phyloP scores from a whole-genome alignment of 768 basidiomycete genomes.

The Lentinus tigrinus region DNA sequence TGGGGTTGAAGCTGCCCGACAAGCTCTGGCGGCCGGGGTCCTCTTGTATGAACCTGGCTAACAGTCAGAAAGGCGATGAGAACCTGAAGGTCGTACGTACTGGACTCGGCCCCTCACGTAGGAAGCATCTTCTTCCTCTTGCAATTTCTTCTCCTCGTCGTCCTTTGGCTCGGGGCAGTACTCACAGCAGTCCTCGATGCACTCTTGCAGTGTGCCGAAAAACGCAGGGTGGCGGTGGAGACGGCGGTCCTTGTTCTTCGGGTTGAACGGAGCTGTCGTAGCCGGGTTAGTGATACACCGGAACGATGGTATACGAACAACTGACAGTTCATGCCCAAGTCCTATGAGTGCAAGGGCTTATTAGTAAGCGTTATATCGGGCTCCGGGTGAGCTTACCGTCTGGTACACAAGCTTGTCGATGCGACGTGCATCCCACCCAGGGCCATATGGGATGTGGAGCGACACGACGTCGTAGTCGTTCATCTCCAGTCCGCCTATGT shows the following conservation, averaged over 20 bases:
- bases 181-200: constrained; percentile 64
- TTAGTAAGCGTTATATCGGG: constrained; percentile 11
- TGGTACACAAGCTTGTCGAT: constrained; percentile 59
- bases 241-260: constrained; percentile 57
- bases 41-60: constrained; percentile 52
- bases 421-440: constrained; percentile 54
- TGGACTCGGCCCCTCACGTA: constrained; percentile 54
- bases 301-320: not conserved
- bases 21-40: constrained; percentile 62
- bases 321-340: constrained; percentile 59
- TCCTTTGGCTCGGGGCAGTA: constrained; percentile 54
- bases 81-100: constrained; percentile 28
- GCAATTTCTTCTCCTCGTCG: constrained; percentile 52
- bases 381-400: constrained; percentile 39
- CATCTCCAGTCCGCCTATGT: constrained; percentile 47
- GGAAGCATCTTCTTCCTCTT: constrained; percentile 50
- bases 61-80: not conserved
- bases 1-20: constrained; percentile 64
- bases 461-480: constrained; percentile 56
- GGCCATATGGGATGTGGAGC: constrained; percentile 62
- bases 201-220: constrained; percentile 57
- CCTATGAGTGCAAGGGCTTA: constrained; percentile 33
- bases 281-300: not conserved
- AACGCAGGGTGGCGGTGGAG: constrained; percentile 66
- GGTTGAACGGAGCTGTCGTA: constrained; percentile 58